phyloP scores from a whole-genome alignment of 148 eudicot species.

The Camellia sinensis region DNA sequence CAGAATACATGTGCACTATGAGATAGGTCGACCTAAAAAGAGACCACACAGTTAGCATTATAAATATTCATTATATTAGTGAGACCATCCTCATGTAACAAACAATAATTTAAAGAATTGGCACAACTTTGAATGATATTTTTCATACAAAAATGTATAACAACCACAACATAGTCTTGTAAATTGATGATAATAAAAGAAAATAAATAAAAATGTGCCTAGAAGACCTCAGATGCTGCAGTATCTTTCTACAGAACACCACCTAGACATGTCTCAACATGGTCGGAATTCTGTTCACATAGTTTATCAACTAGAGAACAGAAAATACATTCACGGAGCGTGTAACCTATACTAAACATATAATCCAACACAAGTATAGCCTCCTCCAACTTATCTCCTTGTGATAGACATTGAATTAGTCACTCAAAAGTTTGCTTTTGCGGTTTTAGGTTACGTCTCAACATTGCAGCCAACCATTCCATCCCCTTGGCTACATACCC shows the following conservation, averaged over 20 bases:
- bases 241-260: slow-evolving; percentile 13
- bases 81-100: no score
- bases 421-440: slow-evolving; percentile 34
- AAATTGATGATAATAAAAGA: neutral
- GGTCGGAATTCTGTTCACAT: slow-evolving; percentile 29
- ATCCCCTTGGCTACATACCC: slow-evolving; percentile 49
- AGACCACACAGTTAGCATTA: no score
- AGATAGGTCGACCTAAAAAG: no score
- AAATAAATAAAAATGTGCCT: neutral
- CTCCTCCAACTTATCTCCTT: slow-evolving; percentile 41
- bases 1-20: no score
- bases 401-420: slow-evolving; percentile 38
- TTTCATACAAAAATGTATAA: neutral
- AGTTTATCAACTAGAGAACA: slow-evolving; percentile 36
- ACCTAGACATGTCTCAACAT: slow-evolving; percentile 26
- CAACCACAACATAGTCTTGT: neutral
- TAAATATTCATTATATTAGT: no score
- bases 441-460: slow-evolving; percentile 43
- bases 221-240: slow-evolving; percentile 5
- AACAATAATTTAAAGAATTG: no score
- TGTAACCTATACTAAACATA: slow-evolving; percentile 48
- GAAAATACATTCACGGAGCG: slow-evolving; percentile 25
- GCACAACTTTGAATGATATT: no score
- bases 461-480: slow-evolving; percentile 56
- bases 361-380: slow-evolving; percentile 42